Evolutionary conservation across 306 rosid genomes (phyloP), one percentile per base, ranked within the genome.

Genomic region (Senna siamea): DNA sequence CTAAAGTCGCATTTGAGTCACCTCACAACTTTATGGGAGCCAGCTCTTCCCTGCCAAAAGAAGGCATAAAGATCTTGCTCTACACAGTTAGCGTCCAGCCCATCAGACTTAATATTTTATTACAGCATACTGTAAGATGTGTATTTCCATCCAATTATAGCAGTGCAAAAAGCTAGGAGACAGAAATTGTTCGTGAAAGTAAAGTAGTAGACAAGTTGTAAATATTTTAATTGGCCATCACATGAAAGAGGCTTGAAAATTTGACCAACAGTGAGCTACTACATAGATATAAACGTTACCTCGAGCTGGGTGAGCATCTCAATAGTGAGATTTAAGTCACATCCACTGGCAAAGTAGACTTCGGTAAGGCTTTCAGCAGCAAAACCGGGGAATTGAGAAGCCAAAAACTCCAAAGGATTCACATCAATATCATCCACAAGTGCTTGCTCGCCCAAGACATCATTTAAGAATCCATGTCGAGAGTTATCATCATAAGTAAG

Each of bases 231-330:
- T 26, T 17, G 37, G 52, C 46, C 47, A 12, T 20, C 18, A 35
- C 47, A 48, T 22, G 14, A n/a, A 38, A 55, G 69, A 54, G 53
- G 23, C 40, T 48, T 37, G 41, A 44, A 63, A 70, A 69, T 19
- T 65, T 40, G 17, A 72, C 51, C 11, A 26, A 41, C 73, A 7
- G 9, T 43, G 34, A 73, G 47, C 76, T 57, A 13, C 30, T 58
- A 48, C 32, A 54, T 28, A 30, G 68, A 11, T 52, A 54, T 46
- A 65, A 69, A 69, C 62, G 70, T 75, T 77, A 91, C 97, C 94
- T 87, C 97, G 78, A 91, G 76, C 84, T 91, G 94, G 44, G 86
- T 82, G 75, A 91, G 89, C 87, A 91, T 89, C 72, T 89, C 97
- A 74, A 81, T 75, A 65, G 97, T 91, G 76, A 83, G 69, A 79